Evolutionary conservation across 2,329 filamentous ascomycete genomes (phyloP).

Genomic region (Talaromyces pinophilus): DNA sequence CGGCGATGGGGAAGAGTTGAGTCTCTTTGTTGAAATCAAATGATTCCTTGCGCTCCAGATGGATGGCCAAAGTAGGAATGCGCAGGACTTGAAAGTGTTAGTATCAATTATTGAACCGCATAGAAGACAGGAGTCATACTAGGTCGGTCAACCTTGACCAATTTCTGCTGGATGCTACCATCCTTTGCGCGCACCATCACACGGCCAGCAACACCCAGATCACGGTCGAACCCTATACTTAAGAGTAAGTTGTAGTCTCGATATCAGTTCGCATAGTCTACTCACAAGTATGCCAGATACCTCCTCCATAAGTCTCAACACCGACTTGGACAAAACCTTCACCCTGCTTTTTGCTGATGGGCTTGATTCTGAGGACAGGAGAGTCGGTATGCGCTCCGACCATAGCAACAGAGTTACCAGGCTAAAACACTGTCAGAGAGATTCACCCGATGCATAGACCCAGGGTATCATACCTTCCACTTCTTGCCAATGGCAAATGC

Average conservation of each 20-base stretch:
- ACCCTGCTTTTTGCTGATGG: constrained; percentile 82
- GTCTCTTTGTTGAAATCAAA: constrained; percentile 98
- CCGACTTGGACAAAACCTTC: constrained; percentile 92
- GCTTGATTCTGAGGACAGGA: constrained; percentile 87
- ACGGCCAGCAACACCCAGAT: constrained; percentile 85
- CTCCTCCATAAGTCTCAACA: constrained; percentile 94
- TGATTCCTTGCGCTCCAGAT: constrained; percentile 80
- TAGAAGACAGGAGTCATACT: constrained; percentile 43
- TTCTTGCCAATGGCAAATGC: constrained; percentile 87
- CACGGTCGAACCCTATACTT: constrained; percentile 77
- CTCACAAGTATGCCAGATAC: constrained; percentile 87
- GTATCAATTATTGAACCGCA: not conserved
- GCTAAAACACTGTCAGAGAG: constrained; percentile 37
- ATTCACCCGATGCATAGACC: not conserved
- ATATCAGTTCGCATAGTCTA: not conserved
- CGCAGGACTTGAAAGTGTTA: constrained; percentile 62
- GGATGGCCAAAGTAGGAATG: constrained; percentile 91
- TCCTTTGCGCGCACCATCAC: constrained; percentile 75
- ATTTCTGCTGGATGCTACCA: constrained; percentile 75
- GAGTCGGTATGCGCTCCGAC: constrained; percentile 97
- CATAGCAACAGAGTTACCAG: constrained; percentile 88
- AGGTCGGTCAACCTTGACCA: constrained; percentile 87
- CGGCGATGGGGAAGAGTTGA: constrained; percentile 90
- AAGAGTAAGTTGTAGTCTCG: constrained; percentile 19
- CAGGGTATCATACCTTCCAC: constrained; percentile 62